Evolutionary conservation across 1,284 basidiomycete genomes (phyloP).

Genomic region (Wallemia hederae): DNA sequence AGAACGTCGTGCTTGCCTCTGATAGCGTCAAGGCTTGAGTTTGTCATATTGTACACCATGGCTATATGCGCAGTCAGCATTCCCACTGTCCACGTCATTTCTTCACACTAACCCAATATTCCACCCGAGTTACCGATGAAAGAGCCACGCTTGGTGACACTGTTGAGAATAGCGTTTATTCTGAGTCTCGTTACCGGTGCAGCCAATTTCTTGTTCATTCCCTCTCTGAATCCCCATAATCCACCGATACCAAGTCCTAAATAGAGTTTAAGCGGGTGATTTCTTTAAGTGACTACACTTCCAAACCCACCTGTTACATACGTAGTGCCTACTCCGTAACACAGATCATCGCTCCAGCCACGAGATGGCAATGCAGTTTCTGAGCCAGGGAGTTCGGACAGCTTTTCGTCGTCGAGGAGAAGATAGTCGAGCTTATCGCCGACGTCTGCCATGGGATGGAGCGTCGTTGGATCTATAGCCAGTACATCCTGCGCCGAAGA

Average conservation of each 20-base stretch:
- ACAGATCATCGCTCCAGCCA: slow-evolving; percentile 97
- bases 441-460: slow-evolving; percentile 67
- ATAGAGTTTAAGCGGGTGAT: not conserved
- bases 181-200: slow-evolving; percentile 56
- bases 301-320: slow-evolving; percentile 66
- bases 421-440: slow-evolving; percentile 75
- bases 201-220: slow-evolving; percentile 53
- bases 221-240: slow-evolving; percentile 84
- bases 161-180: slow-evolving; percentile 89
- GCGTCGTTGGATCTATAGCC: slow-evolving; percentile 57
- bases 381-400: slow-evolving; percentile 53
- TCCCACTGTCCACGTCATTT: not conserved
- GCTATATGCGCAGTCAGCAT: slow-evolving; percentile 23
- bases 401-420: slow-evolving; percentile 73
- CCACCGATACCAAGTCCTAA: slow-evolving; percentile 77
- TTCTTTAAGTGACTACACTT: not conserved
- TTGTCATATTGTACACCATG: slow-evolving; percentile 83
- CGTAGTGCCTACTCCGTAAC: slow-evolving; percentile 96
- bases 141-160: slow-evolving; percentile 78
- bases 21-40: slow-evolving; percentile 65
- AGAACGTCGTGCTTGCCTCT: slow-evolving; percentile 74
- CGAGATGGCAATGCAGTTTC: slow-evolving; percentile 63
- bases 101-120: slow-evolving; percentile 40
- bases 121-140: slow-evolving; percentile 97
- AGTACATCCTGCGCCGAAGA: slow-evolving; percentile 18